phyloP scores from a whole-genome alignment of 495 filamentous ascomycete genomes.

The Astrocystis sublimbata region DNA sequence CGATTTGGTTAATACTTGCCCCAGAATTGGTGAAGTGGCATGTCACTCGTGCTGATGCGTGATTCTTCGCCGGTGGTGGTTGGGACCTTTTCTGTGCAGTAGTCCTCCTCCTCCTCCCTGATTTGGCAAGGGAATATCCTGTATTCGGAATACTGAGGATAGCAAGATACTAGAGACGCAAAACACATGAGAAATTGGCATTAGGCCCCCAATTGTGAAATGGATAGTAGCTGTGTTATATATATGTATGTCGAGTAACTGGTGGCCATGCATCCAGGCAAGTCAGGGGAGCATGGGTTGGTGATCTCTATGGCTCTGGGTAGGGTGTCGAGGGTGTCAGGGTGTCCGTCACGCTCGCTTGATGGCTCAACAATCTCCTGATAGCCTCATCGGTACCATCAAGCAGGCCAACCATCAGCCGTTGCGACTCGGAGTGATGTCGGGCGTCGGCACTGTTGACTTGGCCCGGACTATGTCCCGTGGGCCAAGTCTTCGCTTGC shows the following conservation, averaged over 20 bases:
- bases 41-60: background rate
- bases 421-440: conserved; percentile 4
- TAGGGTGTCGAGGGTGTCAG: too few relatives aligned
- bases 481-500: conserved; percentile 18
- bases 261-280: too few relatives aligned
- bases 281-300: background rate
- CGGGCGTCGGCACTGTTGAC: conserved; percentile 11
- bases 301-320: conserved; percentile 3
- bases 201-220: background rate
- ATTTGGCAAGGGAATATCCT: background rate
- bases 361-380: conserved; percentile 6
- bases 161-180: background rate
- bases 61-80: too few relatives aligned
- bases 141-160: background rate
- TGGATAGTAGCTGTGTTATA: conserved; percentile 1
- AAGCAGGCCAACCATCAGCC: background rate
- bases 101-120: conserved; percentile 11
- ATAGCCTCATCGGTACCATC: conserved; percentile 6
- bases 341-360: background rate
- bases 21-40: background rate
- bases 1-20: background rate
- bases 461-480: conserved; percentile 7
- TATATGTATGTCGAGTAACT: too few relatives aligned
- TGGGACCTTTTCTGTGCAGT: background rate
- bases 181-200: background rate